These are phyloP conservation scores for Cardamine chenopodiifolia DNA, from an alignment of 345 rosid species.

Conservation along the genomic window DNA sequence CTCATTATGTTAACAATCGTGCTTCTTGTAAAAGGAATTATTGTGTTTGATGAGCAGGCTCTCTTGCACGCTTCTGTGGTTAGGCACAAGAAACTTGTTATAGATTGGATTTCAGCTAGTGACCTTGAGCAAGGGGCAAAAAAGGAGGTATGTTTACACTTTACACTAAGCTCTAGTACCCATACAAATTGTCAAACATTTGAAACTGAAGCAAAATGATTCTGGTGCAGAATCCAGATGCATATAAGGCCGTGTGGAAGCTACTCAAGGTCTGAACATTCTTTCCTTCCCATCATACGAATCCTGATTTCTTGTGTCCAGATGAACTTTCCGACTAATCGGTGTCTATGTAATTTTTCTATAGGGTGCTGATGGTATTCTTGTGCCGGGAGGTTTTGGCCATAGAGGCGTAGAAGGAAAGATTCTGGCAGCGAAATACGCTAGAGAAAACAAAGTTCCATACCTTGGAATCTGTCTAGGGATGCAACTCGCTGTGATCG, in stretches of 20 bases:
- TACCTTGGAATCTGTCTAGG: constrained; percentile 96
- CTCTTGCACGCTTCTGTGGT: constrained; percentile 93
- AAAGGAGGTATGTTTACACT: constrained; percentile 55
- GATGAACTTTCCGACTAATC: constrained; percentile 1
- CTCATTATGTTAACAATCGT: not conserved
- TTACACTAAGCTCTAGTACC: not conserved
- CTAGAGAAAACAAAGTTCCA: constrained; percentile 85
- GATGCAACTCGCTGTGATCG: constrained; percentile 96
- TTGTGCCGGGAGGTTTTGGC: constrained; percentile 99
- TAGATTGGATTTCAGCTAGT: constrained; percentile 90
- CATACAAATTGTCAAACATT: constrained; percentile 16
- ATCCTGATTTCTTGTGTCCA: not conserved
- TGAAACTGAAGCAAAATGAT: constrained; percentile 30
- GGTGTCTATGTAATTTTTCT: not conserved
- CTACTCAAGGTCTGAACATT: constrained; percentile 64
- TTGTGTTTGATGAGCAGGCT: constrained; percentile 59
- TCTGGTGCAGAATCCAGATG: constrained; percentile 69
- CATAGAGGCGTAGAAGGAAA: constrained; percentile 94
- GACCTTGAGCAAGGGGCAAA: constrained; percentile 69
- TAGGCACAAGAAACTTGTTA: constrained; percentile 66
- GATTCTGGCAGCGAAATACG: constrained; percentile 84
- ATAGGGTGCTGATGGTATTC: constrained; percentile 91
- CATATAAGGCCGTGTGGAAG: constrained; percentile 74
- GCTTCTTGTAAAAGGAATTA: not conserved
- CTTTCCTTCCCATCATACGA: constrained; percentile 1